Percentiles rank a stretch among this genome's conserved stretches.
Evolutionary conservation across 2,329 filamentous ascomycete species (phyloP).

Genomic region (Penicillium brevicompactum): DNA sequence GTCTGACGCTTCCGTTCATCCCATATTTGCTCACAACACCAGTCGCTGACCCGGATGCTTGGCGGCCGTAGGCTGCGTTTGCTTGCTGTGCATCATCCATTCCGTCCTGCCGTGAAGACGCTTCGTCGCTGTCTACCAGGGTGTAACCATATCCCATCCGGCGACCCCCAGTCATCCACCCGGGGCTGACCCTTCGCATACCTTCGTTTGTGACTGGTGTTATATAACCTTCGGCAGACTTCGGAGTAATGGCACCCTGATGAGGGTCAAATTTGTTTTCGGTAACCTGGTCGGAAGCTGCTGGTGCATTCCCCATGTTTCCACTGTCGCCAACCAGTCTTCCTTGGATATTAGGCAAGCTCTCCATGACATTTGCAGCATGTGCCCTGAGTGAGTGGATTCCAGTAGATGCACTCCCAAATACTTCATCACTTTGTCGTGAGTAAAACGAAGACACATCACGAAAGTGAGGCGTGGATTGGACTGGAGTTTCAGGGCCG

Average conservation of each 20-base stretch:
- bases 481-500: neutral
- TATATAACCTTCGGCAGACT: neutral
- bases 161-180: conserved; percentile 46
- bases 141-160: conserved; percentile 44
- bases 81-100: neutral
- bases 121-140: conserved; percentile 32
- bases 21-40: neutral
- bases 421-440: conserved; percentile 19
- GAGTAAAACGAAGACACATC: conserved; percentile 32
- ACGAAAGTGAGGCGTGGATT: conserved; percentile 6
- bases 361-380: conserved; percentile 1
- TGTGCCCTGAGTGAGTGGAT: conserved; percentile 3
- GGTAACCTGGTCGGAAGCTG: conserved; percentile 7
- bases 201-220: neutral
- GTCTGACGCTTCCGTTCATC: neutral
- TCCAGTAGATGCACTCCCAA: conserved; percentile 8
- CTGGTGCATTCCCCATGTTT: neutral
- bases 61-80: neutral
- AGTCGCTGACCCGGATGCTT: neutral
- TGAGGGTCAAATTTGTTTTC: conserved; percentile 39
- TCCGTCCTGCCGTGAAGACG: conserved; percentile 2
- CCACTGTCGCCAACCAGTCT: conserved; percentile 1
- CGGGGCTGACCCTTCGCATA: conserved; percentile 39
- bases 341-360: conserved; percentile 4
- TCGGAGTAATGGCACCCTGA: conserved; percentile 21